Conservation (phyloP, 192 early-diverging fungal species). For the Linnemannia exigua region DNA sequence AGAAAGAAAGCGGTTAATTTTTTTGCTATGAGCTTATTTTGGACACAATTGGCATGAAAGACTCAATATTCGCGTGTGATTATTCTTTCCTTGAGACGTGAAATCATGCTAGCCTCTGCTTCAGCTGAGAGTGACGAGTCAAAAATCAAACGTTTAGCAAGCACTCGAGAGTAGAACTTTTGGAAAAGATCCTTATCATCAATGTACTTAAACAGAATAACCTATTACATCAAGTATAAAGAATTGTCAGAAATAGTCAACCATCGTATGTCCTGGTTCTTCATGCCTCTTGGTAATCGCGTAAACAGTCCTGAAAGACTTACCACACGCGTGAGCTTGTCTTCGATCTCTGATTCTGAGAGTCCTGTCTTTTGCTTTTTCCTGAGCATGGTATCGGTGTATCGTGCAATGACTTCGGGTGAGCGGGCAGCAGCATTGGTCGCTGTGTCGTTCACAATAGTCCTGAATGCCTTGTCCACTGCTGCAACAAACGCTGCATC, state of each 20-base stretch:
- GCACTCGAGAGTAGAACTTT: constrained; percentile 88
- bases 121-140: constrained; percentile 81
- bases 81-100: constrained; percentile 75
- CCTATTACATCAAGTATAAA: constrained; percentile 37
- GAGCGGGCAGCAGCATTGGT: constrained; percentile 66
- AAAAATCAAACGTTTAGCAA: constrained; percentile 88
- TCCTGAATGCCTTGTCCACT: constrained; percentile 86
- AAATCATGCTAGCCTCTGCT: constrained; percentile 85
- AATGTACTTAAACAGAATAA: constrained; percentile 87
- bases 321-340: constrained; percentile 73
- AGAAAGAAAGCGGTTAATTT: constrained; percentile 1
- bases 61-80: neutral
- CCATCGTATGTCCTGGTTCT: neutral
- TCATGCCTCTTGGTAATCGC: neutral
- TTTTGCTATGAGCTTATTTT: neutral
- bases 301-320: constrained; percentile 38
- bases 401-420: constrained; percentile 87
- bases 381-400: constrained; percentile 82
- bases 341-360: constrained; percentile 77
- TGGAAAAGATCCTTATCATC: constrained; percentile 95
- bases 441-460: constrained; percentile 74
- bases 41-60: neutral
- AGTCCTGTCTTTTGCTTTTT: constrained; percentile 67
- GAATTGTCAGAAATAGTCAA: neutral
- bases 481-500: constrained; percentile 81